A percentile compares a stretch with the other conserved stretches of the same genome.
Evolutionary conservation across 768 basidiomycete genomes (phyloP).

Genomic region (Podaxis sp.): DNA sequence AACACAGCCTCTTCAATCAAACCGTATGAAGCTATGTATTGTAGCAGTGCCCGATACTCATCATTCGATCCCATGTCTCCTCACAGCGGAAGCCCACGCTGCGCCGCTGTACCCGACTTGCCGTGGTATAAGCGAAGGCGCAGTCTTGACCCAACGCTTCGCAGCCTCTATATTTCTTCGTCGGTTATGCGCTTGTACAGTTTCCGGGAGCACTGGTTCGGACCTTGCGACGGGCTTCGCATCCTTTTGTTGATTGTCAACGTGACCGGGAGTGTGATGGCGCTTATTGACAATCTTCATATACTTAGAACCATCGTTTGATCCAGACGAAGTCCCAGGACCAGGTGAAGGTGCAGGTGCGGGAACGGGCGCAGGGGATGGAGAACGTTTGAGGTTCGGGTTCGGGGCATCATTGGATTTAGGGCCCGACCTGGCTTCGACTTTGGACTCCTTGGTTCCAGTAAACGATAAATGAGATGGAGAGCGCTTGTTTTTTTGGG

Average conservation of each 20-base stretch:
- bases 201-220: neutral
- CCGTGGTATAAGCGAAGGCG: neutral
- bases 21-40: neutral
- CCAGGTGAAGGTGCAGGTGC: neutral
- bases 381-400: neutral
- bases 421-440: neutral
- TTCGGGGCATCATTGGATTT: neutral
- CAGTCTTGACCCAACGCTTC: neutral
- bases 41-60: neutral
- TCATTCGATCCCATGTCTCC: neutral
- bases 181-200: slow-evolving; percentile 1
- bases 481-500: neutral
- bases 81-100: slow-evolving; percentile 12
- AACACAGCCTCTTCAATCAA: neutral
- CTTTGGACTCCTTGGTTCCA: neutral
- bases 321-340: neutral
- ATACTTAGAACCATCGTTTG: too few species aligned
- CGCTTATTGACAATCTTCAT: neutral
- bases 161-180: slow-evolving; percentile 2
- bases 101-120: slow-evolving; percentile 13
- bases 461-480: neutral
- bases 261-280: neutral
- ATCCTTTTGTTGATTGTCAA: neutral
- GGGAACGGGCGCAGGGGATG: neutral
- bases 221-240: neutral